Evolutionary conservation across 306 rosid genomes (phyloP), one percentile per base, ranked within the genome.

Genomic region (Cucurbita moschata): DNA sequence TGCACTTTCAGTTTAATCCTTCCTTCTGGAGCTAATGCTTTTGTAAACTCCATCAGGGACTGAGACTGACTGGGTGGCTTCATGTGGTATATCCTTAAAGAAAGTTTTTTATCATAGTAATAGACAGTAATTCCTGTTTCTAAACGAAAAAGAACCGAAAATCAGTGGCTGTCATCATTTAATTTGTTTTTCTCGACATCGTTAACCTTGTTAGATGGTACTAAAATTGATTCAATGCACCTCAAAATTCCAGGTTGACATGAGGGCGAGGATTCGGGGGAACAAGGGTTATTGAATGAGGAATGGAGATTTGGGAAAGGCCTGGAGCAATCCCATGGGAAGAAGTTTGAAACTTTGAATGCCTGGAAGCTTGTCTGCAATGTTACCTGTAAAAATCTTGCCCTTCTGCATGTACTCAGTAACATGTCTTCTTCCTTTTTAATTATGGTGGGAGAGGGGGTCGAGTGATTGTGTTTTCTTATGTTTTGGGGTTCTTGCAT

Each of bases 251-350:
- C 97, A 93, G 89, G 89, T 84, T 61, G 87, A 84, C 75, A 84
- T 81, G 87, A 76, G 87, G 44, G 84, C 84, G n/a, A 73, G 87
- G 77, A 83, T 83, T 52, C 85, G 87, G 10, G 87, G 87, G 37
- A 83, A 83, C 67, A 83, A 83, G 71, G 87, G 87, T 73, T 84
- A 84, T 74, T 84, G 71, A 83, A 8, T 39, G 38, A 18, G 39
- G 44, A 71, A 11, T 67, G 55, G 37, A 46, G 39, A 6, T 42
- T 30, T 30, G 35, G 35, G 35, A 30, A 30, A 30, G 35, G 35
- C 35, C 35, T 30, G 35, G 50, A 63, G 49, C 26, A 62, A 14
- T 6, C 18, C 26, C 18, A 4, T 64, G 50, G 1, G 70, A 40
- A 39, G 51, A 64, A 64, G 52, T 40, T 71, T 52, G 56, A 26